These are phyloP conservation scores for Vaccinium macrocarpon DNA, from an alignment of 148 eudicot genomes.

Conservation along the genomic window DNA sequence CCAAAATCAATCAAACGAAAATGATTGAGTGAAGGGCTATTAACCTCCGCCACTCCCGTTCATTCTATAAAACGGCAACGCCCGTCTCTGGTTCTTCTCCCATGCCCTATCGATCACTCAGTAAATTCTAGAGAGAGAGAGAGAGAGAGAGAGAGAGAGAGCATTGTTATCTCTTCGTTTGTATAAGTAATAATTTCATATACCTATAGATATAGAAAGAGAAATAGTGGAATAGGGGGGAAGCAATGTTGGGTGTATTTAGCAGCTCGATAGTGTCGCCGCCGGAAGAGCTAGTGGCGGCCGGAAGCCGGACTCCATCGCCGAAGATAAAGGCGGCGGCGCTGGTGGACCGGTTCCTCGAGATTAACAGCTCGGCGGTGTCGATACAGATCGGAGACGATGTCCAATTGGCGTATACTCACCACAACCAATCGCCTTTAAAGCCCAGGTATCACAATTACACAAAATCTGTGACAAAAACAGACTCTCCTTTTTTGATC, in stretches of 20 bases:
- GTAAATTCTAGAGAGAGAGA: neutral
- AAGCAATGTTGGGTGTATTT: slow-evolving; percentile 74
- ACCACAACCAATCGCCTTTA: slow-evolving; percentile 54
- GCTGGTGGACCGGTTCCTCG: slow-evolving; percentile 57
- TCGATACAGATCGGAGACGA: slow-evolving; percentile 58
- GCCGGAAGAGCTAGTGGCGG: slow-evolving; percentile 90
- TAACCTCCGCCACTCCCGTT: slow-evolving; percentile 11
- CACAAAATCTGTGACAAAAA: neutral
- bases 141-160: neutral
- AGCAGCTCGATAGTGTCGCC: slow-evolving; percentile 79
- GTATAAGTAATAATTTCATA: no score
- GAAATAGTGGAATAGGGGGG: no score
- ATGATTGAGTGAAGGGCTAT: slow-evolving; percentile 16
- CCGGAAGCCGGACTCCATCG: slow-evolving; percentile 89
- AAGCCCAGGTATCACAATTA: slow-evolving; percentile 52
- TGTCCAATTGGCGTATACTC: slow-evolving; percentile 67
- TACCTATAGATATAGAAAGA: no score
- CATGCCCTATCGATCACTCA: neutral
- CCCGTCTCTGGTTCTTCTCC: neutral
- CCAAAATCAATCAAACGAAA: no score
- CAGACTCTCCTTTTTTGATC: no score
- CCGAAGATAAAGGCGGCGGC: slow-evolving; percentile 66
- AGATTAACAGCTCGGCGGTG: slow-evolving; percentile 48
- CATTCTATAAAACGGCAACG: slow-evolving; percentile 23
- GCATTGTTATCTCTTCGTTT: no score